A percentile compares a stretch with the other conserved stretches of the same genome.
phyloP scores from a whole-genome alignment of 2,329 filamentous ascomycete genomes.

The Aspergillus melleus region DNA sequence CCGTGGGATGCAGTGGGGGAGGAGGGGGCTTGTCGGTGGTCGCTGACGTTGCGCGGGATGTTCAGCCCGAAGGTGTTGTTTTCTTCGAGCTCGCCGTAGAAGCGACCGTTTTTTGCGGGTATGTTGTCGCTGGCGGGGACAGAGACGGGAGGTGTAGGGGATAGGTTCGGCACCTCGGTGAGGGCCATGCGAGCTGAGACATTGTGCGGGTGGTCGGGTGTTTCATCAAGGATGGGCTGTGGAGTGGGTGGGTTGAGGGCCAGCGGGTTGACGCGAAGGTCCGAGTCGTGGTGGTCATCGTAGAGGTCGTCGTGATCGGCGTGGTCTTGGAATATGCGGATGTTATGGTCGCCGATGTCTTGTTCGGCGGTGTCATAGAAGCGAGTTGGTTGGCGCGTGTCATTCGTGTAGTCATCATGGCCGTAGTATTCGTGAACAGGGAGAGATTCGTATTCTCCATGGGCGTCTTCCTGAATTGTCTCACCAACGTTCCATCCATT shows the following conservation, averaged over 20 bases:
- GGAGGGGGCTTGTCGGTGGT: conserved; percentile 13
- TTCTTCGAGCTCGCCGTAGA: conserved; percentile 39
- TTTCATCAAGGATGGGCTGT: conserved; percentile 28
- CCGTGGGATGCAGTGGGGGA: background rate
- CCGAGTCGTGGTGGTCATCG: conserved; percentile 21
- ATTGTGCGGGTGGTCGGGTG: conserved; percentile 23
- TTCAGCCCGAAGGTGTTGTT: conserved; percentile 19
- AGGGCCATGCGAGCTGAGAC: conserved; percentile 32
- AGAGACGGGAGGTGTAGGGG: conserved; percentile 25
- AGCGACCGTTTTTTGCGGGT: conserved; percentile 36
- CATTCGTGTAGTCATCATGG: conserved; percentile 30
- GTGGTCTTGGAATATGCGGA: conserved; percentile 36
- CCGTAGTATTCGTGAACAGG: conserved; percentile 35
- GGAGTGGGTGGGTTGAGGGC: conserved; percentile 50
- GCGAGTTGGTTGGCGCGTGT: conserved; percentile 16
- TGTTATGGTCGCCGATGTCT: conserved; percentile 38
- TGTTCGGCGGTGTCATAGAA: conserved; percentile 29
- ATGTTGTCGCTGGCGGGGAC: conserved; percentile 28
- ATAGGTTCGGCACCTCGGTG: conserved; percentile 36
- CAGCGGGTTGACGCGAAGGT: conserved; percentile 42
- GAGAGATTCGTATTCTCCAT: conserved; percentile 40
- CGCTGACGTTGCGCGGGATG: conserved; percentile 24
- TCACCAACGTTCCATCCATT: conserved; percentile 29
- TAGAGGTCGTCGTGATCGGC: conserved; percentile 24
- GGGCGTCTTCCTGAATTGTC: conserved; percentile 34